Conservation (phyloP, 352 stramenopile genomes). For the Phytophthora hibernalis region DNA sequence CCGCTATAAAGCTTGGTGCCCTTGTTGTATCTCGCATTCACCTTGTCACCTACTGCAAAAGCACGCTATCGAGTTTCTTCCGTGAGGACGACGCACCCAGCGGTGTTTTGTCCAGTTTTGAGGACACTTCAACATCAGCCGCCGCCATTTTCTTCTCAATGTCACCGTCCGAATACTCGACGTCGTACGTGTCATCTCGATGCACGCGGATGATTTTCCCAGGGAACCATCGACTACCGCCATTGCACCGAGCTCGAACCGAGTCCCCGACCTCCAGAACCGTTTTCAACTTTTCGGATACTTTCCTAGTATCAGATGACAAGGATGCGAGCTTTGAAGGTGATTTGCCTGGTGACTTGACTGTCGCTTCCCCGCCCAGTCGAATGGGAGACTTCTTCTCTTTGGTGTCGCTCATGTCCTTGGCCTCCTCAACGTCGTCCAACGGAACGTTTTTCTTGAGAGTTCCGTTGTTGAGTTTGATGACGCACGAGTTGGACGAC, state of each 20-base stretch:
- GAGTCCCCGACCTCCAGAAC: conserved; percentile 25
- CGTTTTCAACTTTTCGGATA: conserved; percentile 17
- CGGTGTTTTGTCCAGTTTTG: conserved; percentile 11
- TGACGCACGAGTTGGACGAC: conserved; percentile 65
- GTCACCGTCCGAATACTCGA: conserved; percentile 71
- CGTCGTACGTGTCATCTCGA: conserved; percentile 66
- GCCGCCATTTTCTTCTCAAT: conserved; percentile 42
- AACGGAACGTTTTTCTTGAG: conserved; percentile 78
- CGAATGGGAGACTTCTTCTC: conserved; percentile 57
- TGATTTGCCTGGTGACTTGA: conserved; percentile 15
- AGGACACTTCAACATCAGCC: conserved; percentile 22
- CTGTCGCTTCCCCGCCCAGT: conserved; percentile 21
- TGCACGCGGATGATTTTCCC: conserved; percentile 65
- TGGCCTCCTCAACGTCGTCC: conserved; percentile 61
- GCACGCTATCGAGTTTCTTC: conserved; percentile 19
- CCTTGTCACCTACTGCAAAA: conserved; percentile 42
- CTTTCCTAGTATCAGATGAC: conserved; percentile 11
- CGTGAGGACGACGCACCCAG: conserved; percentile 21
- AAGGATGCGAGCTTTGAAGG: conserved; percentile 31
- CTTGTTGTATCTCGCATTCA: conserved; percentile 53
- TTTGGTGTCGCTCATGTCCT: conserved; percentile 45
- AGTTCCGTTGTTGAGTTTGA: conserved; percentile 70
- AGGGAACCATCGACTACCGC: conserved; percentile 66
- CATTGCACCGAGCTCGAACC: conserved; percentile 65
- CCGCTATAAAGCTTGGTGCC: conserved; percentile 51